Base-by-base conservation (phyloP, 257 asterid genomes). In the Asclepias syriaca region DNA sequence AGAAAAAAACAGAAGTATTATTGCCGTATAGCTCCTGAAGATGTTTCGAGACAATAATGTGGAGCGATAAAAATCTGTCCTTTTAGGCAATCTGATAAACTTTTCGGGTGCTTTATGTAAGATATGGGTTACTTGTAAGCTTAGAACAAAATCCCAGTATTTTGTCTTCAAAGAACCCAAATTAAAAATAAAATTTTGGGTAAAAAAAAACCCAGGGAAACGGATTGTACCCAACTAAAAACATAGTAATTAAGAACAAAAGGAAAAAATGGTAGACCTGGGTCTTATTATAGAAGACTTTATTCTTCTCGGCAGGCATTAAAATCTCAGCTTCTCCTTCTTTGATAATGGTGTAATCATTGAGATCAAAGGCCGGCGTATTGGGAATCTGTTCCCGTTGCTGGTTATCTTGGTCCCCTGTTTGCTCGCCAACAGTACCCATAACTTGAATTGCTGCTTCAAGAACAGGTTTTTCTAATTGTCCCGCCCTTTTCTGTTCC, bases 291-390 rank as follows among this genome's bases (percentile, higher is more conserved):
- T 75, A 95, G 76, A 95, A 95, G 76, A 95, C 99, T 86, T 80
- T 87, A 78, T 95, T 95, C 56, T 88, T 88, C 0, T 24, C 27
- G 50, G 90, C 80, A 83, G 87, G 97, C 99, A 92, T 92, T 46
- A 95, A 77, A 73, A 95, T 90, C 92, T 92, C 97, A 37, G 99
- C 98, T 75, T 95, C 95, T 46, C 98, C 99, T 81, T 95, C 98
- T 78, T 87, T 92, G 75, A 92, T 85, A 29, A 92, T 72, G 29
- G 84, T 78, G 71, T 80, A 87, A 68, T 90, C 98, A 74, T 85
- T 80, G 53, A 88, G 82, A 85, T 87, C 96, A 65, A 86, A 77
- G 16, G 94, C 77, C 69, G 84, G 81, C 65, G 49, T 59, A 40
- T 63, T 83, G 21, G 77, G 5, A 18, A 53, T 70, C 19, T 66